Evolutionary conservation across 768 basidiomycete species (phyloP).

Genomic region (Podaxis sp.): DNA sequence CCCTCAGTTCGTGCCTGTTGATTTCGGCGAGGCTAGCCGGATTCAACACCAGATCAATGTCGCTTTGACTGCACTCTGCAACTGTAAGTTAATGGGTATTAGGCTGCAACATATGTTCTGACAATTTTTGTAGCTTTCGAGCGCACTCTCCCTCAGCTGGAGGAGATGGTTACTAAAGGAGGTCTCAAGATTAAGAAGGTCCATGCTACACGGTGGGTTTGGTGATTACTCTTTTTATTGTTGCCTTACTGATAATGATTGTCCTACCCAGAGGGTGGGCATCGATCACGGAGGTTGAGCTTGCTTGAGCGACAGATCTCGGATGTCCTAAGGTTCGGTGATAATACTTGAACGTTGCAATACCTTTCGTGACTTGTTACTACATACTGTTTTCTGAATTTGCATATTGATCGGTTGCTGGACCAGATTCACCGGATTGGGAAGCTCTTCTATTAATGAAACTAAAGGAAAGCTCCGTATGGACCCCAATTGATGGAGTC

Average conservation of each 20-base stretch:
- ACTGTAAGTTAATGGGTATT: constrained; percentile 23
- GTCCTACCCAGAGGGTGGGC: constrained; percentile 33
- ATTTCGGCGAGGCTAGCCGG: constrained; percentile 38
- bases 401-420: no score
- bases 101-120: not conserved
- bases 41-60: constrained; percentile 38
- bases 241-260: not conserved
- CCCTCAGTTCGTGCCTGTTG: constrained; percentile 36
- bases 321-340: not conserved
- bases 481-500: no score
- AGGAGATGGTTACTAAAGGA: constrained; percentile 36
- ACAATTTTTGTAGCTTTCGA: constrained; percentile 30
- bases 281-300: constrained; percentile 37
- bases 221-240: not conserved
- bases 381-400: not conserved
- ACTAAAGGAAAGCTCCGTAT: no score
- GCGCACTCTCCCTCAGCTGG: constrained; percentile 34
- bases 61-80: constrained; percentile 34
- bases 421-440: no score
- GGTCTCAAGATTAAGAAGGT: constrained; percentile 38
- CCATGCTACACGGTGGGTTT: constrained; percentile 34
- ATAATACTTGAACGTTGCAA: not conserved
- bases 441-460: no score
- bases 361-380: not conserved
- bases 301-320: constrained; percentile 16